Evolutionary conservation across 2,329 filamentous ascomycete genomes (phyloP), one percentile per base, ranked within the genome.

Genomic region (Passalora sequoiae): DNA sequence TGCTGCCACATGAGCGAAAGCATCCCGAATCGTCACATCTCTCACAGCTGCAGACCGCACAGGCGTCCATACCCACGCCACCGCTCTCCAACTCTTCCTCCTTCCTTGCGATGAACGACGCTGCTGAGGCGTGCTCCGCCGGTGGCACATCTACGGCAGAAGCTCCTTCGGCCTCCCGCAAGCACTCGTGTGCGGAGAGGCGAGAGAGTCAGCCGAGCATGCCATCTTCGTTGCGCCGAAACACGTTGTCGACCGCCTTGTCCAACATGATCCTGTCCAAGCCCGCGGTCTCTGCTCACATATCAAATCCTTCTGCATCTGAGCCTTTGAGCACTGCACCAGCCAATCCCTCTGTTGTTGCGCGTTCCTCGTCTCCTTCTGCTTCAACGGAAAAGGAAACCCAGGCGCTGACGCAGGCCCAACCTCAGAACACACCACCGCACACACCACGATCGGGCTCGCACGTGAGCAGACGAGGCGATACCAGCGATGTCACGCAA

Each of bases 391-490:
- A 76, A 84, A 68, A 85, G 80, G 74, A 84, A 50, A 55, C 49
- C 31, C 50, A 50, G 54, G 53, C 83, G 86, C 89, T 96, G 88
- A 96, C 89, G 80, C 77, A 81, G 77, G 74, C 74, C 69, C 73
- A 73, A 68, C 69, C 65, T 74, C 94, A 96, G 89, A 94, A 88
- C 74, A 92, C 87, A 58, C 86, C 88, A 57, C 83, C 89, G 49
- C 89, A 91, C 56, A 94, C 91, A 43, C 91, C 88, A 53, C 83
- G 91, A 69, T 86, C 89, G 47, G 80, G 91, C 60, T 94, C 88
- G 44, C 76, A 78, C 65, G 78, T 80, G 60, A 72, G 69, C 60
- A 71, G 66, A 54, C 56, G 52, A 38, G 57, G 59, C 22, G 50
- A 55, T 32, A 36, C 40, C 24, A 32, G 42, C 24, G 42, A 40